Conservation (phyloP, 148 eudicot species). For the Diospyros kaki region DNA sequence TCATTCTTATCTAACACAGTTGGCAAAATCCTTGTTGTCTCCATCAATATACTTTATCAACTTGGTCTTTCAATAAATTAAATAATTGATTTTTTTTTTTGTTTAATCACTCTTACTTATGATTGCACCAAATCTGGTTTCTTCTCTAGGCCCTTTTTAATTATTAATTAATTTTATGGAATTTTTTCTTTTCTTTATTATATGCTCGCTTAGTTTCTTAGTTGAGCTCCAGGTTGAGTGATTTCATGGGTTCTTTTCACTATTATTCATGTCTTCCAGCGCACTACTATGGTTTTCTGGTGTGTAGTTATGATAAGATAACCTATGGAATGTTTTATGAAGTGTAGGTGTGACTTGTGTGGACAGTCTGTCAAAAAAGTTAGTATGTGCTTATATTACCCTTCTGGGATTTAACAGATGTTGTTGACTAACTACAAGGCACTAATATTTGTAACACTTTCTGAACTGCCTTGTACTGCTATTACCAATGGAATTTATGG, state of each 20-base stretch:
- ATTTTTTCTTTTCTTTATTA: not conserved
- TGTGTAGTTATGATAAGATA: not conserved
- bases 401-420: not conserved
- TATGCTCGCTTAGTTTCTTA: slow-evolving; percentile 2
- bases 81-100: slow-evolving; percentile 15
- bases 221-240: slow-evolving; percentile 6
- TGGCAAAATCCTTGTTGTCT: slow-evolving; percentile 21
- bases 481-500: not conserved
- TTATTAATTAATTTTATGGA: not conserved
- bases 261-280: slow-evolving; percentile 9
- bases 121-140: slow-evolving; percentile 20
- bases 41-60: slow-evolving; percentile 21
- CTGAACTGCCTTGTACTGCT: not conserved
- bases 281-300: not conserved
- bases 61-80: slow-evolving; percentile 22
- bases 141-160: not conserved
- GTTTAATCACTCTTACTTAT: slow-evolving; percentile 21
- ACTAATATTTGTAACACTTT: too few relatives aligned
- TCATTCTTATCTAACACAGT: slow-evolving; percentile 16
- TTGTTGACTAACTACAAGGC: not conserved
- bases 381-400: too few relatives aligned
- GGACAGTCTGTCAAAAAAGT: too few relatives aligned
- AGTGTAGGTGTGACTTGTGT: not conserved
- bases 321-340: not conserved
- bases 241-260: slow-evolving; percentile 9